Evolutionary conservation across 345 rosid genomes (phyloP).

Genomic region (Populus pruinosa): DNA sequence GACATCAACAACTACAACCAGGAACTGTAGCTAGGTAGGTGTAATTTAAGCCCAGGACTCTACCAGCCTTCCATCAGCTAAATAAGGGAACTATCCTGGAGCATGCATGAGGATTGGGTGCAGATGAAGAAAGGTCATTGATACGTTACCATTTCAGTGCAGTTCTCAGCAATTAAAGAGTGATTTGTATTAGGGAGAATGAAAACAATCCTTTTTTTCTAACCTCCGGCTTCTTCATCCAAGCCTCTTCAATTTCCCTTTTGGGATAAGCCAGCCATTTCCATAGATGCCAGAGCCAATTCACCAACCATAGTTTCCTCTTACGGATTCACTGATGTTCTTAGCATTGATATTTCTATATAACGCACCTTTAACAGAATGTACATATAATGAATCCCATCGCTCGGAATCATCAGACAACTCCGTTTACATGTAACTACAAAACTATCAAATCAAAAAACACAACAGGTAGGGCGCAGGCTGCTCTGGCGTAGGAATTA

Average conservation of each 20-base stretch:
- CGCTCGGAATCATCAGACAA: neutral
- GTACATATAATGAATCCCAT: neutral
- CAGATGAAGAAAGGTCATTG: neutral
- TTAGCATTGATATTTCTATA: neutral
- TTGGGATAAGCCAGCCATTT: neutral
- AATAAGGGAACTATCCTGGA: neutral
- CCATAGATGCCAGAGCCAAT: neutral
- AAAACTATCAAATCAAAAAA: too few relatives aligned
- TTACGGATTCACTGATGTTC: neutral
- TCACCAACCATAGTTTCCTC: neutral
- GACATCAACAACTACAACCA: neutral
- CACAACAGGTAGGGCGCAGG: too few relatives aligned
- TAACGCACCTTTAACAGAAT: neutral
- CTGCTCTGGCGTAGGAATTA: too few relatives aligned
- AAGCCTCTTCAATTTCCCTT: neutral
- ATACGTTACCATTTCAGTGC: neutral
- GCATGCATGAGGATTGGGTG: neutral
- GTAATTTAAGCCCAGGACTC: neutral
- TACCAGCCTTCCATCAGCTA: neutral
- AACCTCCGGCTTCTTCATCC: neutral
- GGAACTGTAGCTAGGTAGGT: neutral
- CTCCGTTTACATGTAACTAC: neutral
- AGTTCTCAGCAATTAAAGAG: neutral
- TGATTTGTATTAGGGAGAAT: neutral
- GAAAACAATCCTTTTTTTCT: too few relatives aligned